Evolutionary conservation across 352 stramenopile genomes (phyloP).

Genomic region (Phytopythium mirpurense): DNA sequence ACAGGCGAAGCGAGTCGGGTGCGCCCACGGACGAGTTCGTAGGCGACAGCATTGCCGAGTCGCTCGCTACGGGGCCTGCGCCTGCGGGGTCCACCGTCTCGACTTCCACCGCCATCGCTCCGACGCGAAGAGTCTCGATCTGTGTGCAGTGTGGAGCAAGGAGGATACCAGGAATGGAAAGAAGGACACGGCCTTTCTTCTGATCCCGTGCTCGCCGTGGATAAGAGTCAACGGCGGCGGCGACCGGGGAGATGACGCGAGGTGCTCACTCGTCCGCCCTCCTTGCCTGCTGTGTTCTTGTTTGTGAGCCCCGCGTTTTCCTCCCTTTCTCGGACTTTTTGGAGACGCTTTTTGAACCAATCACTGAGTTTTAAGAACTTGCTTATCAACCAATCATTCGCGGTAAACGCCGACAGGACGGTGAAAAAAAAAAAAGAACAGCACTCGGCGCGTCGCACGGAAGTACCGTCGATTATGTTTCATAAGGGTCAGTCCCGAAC

Average conservation of each 20-base stretch:
- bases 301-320: too few species aligned
- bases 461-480: neutral
- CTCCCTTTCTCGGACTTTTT: too few species aligned
- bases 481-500: neutral
- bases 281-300: too few species aligned
- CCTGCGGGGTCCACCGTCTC: conserved; percentile 15
- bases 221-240: too few species aligned
- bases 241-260: too few species aligned
- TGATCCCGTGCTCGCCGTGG: too few species aligned
- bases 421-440: conserved; percentile 2
- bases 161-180: too few species aligned
- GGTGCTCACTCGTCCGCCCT: too few species aligned
- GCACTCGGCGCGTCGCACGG: neutral
- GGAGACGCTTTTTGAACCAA: too few species aligned
- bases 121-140: neutral
- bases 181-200: too few species aligned
- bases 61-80: conserved; percentile 6
- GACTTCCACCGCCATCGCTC: conserved; percentile 49
- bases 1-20: conserved; percentile 58
- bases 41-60: conserved; percentile 59
- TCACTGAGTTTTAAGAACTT: neutral
- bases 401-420: neutral
- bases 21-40: conserved; percentile 22
- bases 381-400: neutral
- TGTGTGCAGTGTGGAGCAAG: too few species aligned